These are phyloP conservation scores for Jamesozyma rosinii DNA, from an alignment of 805 yeast species.

Conservation along the genomic window DNA sequence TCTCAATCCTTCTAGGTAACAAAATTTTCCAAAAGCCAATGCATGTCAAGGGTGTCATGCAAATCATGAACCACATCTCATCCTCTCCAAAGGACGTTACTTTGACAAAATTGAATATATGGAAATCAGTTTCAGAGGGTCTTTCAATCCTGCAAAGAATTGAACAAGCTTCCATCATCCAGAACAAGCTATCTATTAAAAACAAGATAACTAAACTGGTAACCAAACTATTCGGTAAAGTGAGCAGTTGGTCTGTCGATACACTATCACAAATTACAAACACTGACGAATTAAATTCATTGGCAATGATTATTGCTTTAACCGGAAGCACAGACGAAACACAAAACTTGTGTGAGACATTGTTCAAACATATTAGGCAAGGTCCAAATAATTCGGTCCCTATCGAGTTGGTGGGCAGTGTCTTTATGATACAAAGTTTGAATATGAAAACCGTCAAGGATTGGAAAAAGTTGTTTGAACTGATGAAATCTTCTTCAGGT, in stretches of 20 bases:
- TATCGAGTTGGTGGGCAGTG: conserved; percentile 38
- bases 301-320: conserved; percentile 21
- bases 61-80: conserved; percentile 16
- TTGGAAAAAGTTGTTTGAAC: conserved; percentile 50
- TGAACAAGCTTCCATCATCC: conserved; percentile 7
- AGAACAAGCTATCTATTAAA: conserved; percentile 4
- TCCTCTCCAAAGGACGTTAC: not conserved
- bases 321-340: conserved; percentile 15
- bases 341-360: conserved; percentile 29
- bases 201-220: conserved; percentile 1
- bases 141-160: conserved; percentile 21
- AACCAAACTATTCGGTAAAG: conserved; percentile 1
- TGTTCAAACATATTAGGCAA: conserved; percentile 42
- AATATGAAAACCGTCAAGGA: conserved; percentile 36
- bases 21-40: conserved; percentile 17
- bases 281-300: conserved; percentile 32
- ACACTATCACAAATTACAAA: not conserved
- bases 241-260: not conserved
- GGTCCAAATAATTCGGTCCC: conserved; percentile 49
- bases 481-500: conserved; percentile 43
- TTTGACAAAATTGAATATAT: conserved; percentile 5
- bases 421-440: conserved; percentile 36
- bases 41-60: conserved; percentile 24
- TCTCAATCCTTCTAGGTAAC: conserved; percentile 27
- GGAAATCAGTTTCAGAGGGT: conserved; percentile 24